Base-by-base conservation (phyloP, 805 yeast genomes). In the Starmerella potacharoeniae region DNA sequence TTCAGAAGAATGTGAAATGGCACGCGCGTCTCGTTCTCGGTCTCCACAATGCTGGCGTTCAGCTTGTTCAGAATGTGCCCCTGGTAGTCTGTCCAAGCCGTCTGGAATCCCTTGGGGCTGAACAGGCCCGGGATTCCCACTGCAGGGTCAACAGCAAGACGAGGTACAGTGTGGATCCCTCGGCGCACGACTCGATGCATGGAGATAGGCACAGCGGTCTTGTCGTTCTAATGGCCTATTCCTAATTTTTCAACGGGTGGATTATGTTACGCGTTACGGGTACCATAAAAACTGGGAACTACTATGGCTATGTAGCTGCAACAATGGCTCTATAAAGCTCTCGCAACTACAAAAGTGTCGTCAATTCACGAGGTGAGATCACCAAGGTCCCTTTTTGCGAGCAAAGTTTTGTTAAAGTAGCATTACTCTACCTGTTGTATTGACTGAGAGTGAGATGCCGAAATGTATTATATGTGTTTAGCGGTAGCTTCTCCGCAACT, bases 51-150 rank as follows among this genome's bases (percentile, higher is more conserved):
- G 50, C 79, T 60, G 78, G 70, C 22, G 83, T 76, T 60, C 79
- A 61, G 81, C 75, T 55, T 85, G 77, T 53, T 81, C 14, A 66
- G 55, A 6, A 68, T 69, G 58, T 72, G 80, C 52, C 73, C 74
- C 71, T 91, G 98, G 69, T 87, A 83, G 54, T 89, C 84, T 4
- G 71, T 71, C 97, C 97, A 91, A 3, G 89, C 85, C 4, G 77
- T 70, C 55, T 82, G 71, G 71, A 82, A 86, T 36, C 88, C 95
- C 54, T 75, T 67, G 1, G 81, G 65, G 6, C 84, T 73, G 72
- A 78, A 84, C 49, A 88, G 71, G 0, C 89, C 88, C 53, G 75
- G 70, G 57, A 86, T 76, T 10, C 91, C 91, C 10, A 69, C 59
- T 29, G 65, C 46, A 14, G 70, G 50, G 65, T 69, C 80, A 31